Percentiles rank a stretch among this genome's conserved stretches.
Conservation (phyloP, 2,329 filamentous ascomycete genomes). For the Fusarium albosuccineum region DNA sequence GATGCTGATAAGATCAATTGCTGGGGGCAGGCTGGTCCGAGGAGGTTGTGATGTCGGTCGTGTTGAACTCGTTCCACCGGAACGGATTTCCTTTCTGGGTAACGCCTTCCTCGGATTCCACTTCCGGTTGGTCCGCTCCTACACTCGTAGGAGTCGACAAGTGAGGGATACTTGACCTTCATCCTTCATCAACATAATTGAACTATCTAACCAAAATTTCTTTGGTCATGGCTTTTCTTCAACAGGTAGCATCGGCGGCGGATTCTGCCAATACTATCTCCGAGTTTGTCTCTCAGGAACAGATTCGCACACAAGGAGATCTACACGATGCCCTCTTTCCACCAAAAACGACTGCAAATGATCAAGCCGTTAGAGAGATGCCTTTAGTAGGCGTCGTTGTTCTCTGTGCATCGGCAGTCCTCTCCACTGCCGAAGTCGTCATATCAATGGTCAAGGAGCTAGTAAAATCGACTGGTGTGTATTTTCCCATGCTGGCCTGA, state of each 20-base stretch:
- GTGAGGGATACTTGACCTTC: no score
- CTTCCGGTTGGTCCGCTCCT: conserved; percentile 24
- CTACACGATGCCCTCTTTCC: conserved; percentile 14
- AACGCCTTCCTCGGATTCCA: conserved; percentile 8
- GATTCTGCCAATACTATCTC: conserved; percentile 30
- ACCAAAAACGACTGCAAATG: background rate
- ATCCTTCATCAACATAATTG: background rate
- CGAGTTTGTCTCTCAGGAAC: conserved; percentile 32
- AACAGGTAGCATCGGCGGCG: background rate
- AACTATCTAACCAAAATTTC: background rate
- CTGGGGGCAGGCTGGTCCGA: background rate
- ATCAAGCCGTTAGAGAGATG: background rate
- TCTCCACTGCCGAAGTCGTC: conserved; percentile 31
- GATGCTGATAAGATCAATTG: background rate
- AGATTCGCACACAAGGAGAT: conserved; percentile 19
- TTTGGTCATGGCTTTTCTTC: background rate
- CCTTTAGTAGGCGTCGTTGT: conserved; percentile 21
- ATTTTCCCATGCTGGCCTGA: background rate
- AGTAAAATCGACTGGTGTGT: conserved; percentile 7
- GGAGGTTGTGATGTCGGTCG: background rate
- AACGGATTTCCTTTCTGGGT: background rate
- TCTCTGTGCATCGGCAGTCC: conserved; percentile 36
- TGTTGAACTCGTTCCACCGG: conserved; percentile 6
- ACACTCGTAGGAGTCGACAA: background rate
- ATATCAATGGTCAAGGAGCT: conserved; percentile 17